Evolutionary conservation across 495 filamentous ascomycete species (phyloP), one percentile per base, ranked within the genome.

Genomic region (Penicillium taxi): DNA sequence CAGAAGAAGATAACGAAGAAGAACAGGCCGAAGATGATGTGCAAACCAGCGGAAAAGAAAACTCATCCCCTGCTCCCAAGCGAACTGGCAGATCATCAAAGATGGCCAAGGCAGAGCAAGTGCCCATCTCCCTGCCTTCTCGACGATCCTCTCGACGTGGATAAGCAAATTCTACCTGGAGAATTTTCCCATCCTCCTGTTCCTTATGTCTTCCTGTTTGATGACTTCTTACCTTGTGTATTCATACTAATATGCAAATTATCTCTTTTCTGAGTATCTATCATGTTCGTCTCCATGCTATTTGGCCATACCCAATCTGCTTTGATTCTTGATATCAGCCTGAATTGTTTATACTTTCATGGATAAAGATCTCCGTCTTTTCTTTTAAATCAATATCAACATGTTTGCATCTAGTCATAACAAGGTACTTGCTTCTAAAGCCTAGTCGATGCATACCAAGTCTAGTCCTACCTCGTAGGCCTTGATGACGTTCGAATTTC

Each of bases 81-180:
- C 44, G 44, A 33, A 47, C 16, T 14, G 13, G 25, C 18, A 24
- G 26, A 22, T 17, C 14, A 21, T 11, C 16, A 15, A 38, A 38
- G 25, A 38, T 26, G 36, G 28, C 26, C 25, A 40, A 12, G 32
- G 38, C 41, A 29, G 44, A 52, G 37, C 41, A 50, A 5, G 37
- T 33, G 9, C 55, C 48, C 25, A 47, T 55, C 3, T 51, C 52
- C 19, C 34, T 64, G 28, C 63, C 63, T n/a, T 59, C 60, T 2
- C 54, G 65, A 21, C 59, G 63, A 26, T 64, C 63, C 6, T 61
- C 59, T 30, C 59, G 61, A 44, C 52, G 64, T 22, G 50, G 56
- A 44, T 66, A 40, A 56, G 32, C 6, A 28, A 28, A 14, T 25
- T 20, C 32, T 24, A 6, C 27, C 17, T 12, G 22, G 32, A 32